Evolutionary conservation across 495 filamentous ascomycete genomes (phyloP).

Genomic region (Oleoguttula mirabilis): DNA sequence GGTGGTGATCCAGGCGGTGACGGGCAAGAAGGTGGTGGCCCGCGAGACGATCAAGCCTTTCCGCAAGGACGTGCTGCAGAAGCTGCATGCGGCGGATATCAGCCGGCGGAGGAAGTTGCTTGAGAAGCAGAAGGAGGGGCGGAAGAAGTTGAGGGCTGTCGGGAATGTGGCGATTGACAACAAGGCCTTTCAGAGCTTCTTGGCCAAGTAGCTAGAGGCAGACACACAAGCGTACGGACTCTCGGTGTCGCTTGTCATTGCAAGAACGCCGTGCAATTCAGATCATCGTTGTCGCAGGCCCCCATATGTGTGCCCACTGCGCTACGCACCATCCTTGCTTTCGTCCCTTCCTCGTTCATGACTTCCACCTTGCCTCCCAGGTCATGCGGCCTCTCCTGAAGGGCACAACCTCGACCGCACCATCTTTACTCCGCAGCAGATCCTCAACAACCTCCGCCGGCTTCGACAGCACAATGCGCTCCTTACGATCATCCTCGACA

Average conservation of each 20-base stretch:
- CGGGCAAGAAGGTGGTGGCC: constrained; percentile 72
- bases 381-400: constrained; percentile 55
- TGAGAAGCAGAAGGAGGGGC: constrained; percentile 94
- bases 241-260: too few species aligned
- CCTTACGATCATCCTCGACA: constrained; percentile 33
- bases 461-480: constrained; percentile 51
- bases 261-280: too few species aligned
- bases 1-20: constrained; percentile 84
- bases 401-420: constrained; percentile 51
- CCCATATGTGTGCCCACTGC: too few species aligned
- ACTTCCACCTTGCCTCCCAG: constrained; percentile 40
- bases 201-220: constrained; percentile 58
- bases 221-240: too few species aligned
- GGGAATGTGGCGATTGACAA: constrained; percentile 86
- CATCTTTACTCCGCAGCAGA: constrained; percentile 51
- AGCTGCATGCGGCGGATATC: constrained; percentile 86
- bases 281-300: too few species aligned
- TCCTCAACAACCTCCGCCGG: constrained; percentile 49
- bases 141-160: constrained; percentile 66
- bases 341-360: too few species aligned
- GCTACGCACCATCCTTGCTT: too few species aligned
- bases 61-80: constrained; percentile 84
- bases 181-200: constrained; percentile 81
- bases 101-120: constrained; percentile 71
- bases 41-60: constrained; percentile 95